These are phyloP conservation scores for Ustilago tritici DNA, from an alignment of 1,284 basidiomycete genomes.

Conservation along the genomic window DNA sequence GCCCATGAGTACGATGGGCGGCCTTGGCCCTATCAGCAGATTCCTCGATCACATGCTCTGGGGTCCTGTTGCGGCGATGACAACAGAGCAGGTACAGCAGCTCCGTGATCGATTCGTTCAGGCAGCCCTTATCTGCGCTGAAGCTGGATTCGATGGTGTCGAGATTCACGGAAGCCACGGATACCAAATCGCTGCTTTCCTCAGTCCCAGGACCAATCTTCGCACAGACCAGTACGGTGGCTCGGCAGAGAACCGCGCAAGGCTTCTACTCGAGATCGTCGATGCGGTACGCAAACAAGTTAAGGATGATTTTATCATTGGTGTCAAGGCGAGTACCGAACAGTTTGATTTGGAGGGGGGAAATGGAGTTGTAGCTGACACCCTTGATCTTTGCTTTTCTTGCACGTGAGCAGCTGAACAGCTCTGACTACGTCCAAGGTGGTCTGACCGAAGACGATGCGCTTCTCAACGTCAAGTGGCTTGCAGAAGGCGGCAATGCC, in stretches of 20 bases:
- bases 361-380: background rate
- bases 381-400: background rate
- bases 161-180: slow-evolving; percentile 91
- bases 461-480: slow-evolving; percentile 76
- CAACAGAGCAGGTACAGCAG: slow-evolving; percentile 74
- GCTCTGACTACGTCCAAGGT: slow-evolving; percentile 81
- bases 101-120: slow-evolving; percentile 78
- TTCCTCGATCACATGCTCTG: slow-evolving; percentile 71
- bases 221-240: slow-evolving; percentile 77
- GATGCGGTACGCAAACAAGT: slow-evolving; percentile 75
- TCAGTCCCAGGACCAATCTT: slow-evolving; percentile 80
- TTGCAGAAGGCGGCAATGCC: slow-evolving; percentile 77
- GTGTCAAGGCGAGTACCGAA: slow-evolving; percentile 75
- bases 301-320: slow-evolving; percentile 77
- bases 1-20: slow-evolving; percentile 72
- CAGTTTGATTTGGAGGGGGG: background rate
- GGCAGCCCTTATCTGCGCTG: slow-evolving; percentile 74
- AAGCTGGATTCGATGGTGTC: slow-evolving; percentile 86
- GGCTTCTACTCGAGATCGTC: slow-evolving; percentile 78
- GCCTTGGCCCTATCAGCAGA: slow-evolving; percentile 36
- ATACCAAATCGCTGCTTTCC: slow-evolving; percentile 84
- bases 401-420: slow-evolving; percentile 72
- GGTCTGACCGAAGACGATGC: slow-evolving; percentile 74
- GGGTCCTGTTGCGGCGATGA: slow-evolving; percentile 72
- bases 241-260: slow-evolving; percentile 70